Base-by-base conservation (phyloP, 2,329 filamentous ascomycete genomes). In the Claviceps sp. region DNA sequence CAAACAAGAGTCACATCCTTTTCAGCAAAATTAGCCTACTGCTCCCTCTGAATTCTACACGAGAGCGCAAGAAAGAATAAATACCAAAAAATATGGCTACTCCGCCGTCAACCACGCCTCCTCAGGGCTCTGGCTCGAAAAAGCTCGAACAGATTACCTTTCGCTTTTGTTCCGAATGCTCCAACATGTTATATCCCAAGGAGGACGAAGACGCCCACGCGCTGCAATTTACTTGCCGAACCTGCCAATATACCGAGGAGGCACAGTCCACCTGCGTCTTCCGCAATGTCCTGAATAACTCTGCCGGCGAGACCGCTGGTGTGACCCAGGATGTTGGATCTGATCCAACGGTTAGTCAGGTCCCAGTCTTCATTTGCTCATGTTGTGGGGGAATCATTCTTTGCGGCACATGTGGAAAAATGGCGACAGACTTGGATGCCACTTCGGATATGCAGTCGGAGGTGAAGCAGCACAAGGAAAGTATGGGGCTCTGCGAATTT, bases 101-200 rank as follows among this genome's bases (percentile, higher is more conserved):
- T 11, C 79, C 79, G 37, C 71, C 75, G 55, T 75, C 77, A 30
- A 76, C 70, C 46, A 65, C 65, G 51, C 69, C 70, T 37, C 62
- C 71, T 57, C 70, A 72, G 46, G 68, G 62, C 57, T 63, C 64
- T 49, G 67, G 63, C 54, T 72, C 76, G 61, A 76, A 75, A 62
- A 73, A 73, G 59, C 72, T 75, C 58, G 83, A 91, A 71, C 88
- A 95, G 69, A 90, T 97, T 69, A 89, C 88, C 47, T 98, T 97
- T 71, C 85, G 88, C 64, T 98, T 98, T 78, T 98, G 93, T 75
- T 89, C 88, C 61, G 93, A 98, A 77, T 98, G 93, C 74, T 95
- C 90, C 62, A 98, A 98, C 76, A 86, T 98, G 79, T 77, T 98
- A 52, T 97, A 97, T 65, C 93, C 93, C 49, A 93, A 94, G 71